Percentiles rank a stretch among this genome's conserved stretches.
Conservation (phyloP, 805 yeast species). For the Metschnikowia reukaufii region DNA sequence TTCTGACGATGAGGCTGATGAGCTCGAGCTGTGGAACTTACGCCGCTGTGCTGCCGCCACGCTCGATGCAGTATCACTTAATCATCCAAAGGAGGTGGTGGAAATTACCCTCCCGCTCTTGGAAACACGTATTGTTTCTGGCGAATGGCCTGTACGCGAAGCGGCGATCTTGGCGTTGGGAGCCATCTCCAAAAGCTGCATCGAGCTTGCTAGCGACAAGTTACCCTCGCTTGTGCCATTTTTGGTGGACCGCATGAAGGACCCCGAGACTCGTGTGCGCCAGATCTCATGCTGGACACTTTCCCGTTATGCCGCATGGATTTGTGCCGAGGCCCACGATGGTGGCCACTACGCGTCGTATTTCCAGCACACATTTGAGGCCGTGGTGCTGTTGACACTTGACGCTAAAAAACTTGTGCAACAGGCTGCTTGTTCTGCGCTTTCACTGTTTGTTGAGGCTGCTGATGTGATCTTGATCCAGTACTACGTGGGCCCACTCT, state of each 20-base stretch:
- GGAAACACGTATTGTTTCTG: conserved; percentile 64
- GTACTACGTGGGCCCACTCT: conserved; percentile 63
- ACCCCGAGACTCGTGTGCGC: conserved; percentile 78
- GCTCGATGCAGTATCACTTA: conserved; percentile 73
- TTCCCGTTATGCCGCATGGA: conserved; percentile 82
- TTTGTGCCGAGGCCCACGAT: conserved; percentile 63
- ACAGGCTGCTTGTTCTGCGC: conserved; percentile 87
- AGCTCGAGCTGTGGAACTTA: conserved; percentile 79
- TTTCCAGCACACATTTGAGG: conserved; percentile 73
- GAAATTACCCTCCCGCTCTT: conserved; percentile 70
- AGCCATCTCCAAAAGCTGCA: conserved; percentile 88
- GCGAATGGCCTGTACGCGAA: conserved; percentile 87
- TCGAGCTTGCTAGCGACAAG: conserved; percentile 65
- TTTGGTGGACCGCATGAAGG: conserved; percentile 74
- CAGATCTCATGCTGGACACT: conserved; percentile 96
- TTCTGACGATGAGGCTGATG: conserved; percentile 64
- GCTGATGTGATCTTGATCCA: conserved; percentile 62
- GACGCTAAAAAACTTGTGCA: conserved; percentile 93
- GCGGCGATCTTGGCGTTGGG: conserved; percentile 94
- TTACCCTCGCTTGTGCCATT: conserved; percentile 82
- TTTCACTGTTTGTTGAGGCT: conserved; percentile 78
- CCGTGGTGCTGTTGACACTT: conserved; percentile 70
- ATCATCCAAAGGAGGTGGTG: conserved; percentile 66
- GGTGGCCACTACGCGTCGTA: conserved; percentile 65
- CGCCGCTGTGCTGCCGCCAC: conserved; percentile 96